Percentiles rank a stretch among this genome's conserved stretches.
Conservation (phyloP, 2,329 filamentous ascomycete species). For the Verticillium alfalfae region DNA sequence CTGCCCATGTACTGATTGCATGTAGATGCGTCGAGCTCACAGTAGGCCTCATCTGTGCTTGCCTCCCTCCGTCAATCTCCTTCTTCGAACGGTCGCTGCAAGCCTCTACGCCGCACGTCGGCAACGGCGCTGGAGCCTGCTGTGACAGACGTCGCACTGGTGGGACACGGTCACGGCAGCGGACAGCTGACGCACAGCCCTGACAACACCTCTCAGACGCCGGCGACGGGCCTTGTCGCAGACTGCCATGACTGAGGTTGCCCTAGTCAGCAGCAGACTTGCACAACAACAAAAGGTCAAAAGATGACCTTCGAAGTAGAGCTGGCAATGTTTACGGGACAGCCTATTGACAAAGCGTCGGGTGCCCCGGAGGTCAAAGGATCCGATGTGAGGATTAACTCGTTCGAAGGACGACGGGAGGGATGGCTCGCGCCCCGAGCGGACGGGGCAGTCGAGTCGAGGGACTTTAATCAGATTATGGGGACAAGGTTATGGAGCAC, state of each 20-base stretch:
- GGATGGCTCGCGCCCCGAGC: constrained; percentile 3
- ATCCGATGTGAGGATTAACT: constrained; percentile 2
- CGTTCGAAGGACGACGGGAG: constrained; percentile 6
- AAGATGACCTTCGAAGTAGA: constrained; percentile 6
- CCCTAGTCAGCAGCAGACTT: not conserved
- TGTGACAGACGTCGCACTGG: not conserved
- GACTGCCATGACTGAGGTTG: not conserved
- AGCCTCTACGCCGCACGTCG: no score
- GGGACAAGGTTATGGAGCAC: not conserved
- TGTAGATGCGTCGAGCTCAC: constrained; percentile 11
- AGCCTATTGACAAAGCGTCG: not conserved
- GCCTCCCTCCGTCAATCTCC: constrained; percentile 11
- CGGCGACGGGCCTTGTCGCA: not conserved
- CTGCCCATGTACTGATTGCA: constrained; percentile 12
- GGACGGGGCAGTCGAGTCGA: not conserved
- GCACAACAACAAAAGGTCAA: no score
- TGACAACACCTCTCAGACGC: not conserved
- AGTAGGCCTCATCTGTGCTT: constrained; percentile 12
- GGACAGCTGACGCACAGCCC: not conserved
- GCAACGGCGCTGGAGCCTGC: not conserved
- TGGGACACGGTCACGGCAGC: constrained; percentile 4
- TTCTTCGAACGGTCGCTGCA: constrained; percentile 11
- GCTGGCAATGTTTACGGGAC: constrained; percentile 3
- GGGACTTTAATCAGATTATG: not conserved
- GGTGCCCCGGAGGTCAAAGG: not conserved